Evolutionary conservation across 345 rosid species (phyloP).

Genomic region (Excoecaria cochinchinensis): DNA sequence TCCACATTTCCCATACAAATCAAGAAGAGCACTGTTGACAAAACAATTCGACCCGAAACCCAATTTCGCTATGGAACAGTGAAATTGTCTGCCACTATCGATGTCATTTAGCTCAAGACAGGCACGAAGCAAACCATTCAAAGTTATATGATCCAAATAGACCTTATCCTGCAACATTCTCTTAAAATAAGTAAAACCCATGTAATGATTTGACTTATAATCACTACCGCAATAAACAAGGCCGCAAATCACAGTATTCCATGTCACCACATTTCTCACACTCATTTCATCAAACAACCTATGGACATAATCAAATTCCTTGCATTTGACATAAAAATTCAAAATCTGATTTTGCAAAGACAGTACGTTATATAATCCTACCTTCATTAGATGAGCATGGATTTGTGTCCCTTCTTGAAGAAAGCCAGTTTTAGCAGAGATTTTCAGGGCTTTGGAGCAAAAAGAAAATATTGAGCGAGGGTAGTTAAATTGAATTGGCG

Average conservation of each 20-base stretch:
- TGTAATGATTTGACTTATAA: slow-evolving; percentile 1
- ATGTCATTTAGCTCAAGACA: slow-evolving; percentile 39
- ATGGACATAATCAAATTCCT: slow-evolving; percentile 27
- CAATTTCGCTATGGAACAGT: slow-evolving; percentile 47
- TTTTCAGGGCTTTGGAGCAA: slow-evolving; percentile 36
- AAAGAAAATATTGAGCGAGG: slow-evolving; percentile 5
- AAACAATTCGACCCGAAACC: slow-evolving; percentile 46
- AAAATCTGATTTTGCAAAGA: slow-evolving; percentile 53
- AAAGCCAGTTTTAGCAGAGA: slow-evolving; percentile 32
- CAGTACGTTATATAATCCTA: slow-evolving; percentile 36
- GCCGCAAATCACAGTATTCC: slow-evolving; percentile 63
- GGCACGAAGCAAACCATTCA: slow-evolving; percentile 50
- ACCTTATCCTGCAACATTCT: slow-evolving; percentile 43
- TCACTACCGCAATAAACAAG: slow-evolving; percentile 18
- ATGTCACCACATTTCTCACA: slow-evolving; percentile 54
- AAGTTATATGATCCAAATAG: slow-evolving; percentile 47
- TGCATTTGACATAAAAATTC: slow-evolving; percentile 43
- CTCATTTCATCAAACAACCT: slow-evolving; percentile 68
- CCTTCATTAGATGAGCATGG: slow-evolving; percentile 41
- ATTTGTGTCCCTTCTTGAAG: slow-evolving; percentile 38
- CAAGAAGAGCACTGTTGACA: slow-evolving; percentile 47
- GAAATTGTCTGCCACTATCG: slow-evolving; percentile 48
- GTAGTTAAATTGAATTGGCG: slow-evolving; percentile 1
- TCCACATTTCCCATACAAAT: slow-evolving; percentile 71
- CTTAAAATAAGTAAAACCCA: slow-evolving; percentile 41